Conservation (phyloP, 768 basidiomycete species). For the Suillus lakei region DNA sequence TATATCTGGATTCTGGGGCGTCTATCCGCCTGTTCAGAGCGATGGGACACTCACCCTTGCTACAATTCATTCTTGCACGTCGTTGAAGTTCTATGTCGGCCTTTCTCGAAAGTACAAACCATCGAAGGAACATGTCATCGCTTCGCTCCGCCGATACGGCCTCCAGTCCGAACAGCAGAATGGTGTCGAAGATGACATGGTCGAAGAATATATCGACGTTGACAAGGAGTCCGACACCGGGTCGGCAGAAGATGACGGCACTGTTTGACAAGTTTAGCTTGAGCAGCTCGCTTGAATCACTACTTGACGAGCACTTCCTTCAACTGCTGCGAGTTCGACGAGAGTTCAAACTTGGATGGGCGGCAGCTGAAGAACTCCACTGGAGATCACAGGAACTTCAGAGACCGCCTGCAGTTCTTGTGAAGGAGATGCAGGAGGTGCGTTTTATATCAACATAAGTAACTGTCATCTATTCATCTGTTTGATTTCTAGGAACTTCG, state of each 20-base stretch:
- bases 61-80: constrained; percentile 40
- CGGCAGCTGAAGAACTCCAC: constrained; percentile 63
- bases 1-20: constrained; percentile 56
- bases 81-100: constrained; percentile 64
- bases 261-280: constrained; percentile 68
- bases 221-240: constrained; percentile 26
- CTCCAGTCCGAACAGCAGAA: constrained; percentile 48
- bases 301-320: constrained; percentile 61
- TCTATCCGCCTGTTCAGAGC: constrained; percentile 55
- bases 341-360: constrained; percentile 65
- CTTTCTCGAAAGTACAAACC: constrained; percentile 67
- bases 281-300: constrained; percentile 63
- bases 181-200: constrained; percentile 22
- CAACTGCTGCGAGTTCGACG: constrained; percentile 56
- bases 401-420: constrained; percentile 43
- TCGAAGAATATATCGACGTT: background rate
- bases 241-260: constrained; percentile 36
- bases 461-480: background rate
- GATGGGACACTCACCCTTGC: constrained; percentile 44
- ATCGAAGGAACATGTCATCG: constrained; percentile 47
- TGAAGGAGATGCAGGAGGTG: constrained; percentile 38
- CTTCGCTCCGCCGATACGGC: constrained; percentile 55
- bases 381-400: constrained; percentile 51
- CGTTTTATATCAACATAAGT: background rate
- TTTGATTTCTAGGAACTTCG: constrained; percentile 14